Percentiles rank a stretch among this genome's conserved stretches.
Conservation (phyloP, 2,329 filamentous ascomycete species). For the Blumeriella jaapii region DNA sequence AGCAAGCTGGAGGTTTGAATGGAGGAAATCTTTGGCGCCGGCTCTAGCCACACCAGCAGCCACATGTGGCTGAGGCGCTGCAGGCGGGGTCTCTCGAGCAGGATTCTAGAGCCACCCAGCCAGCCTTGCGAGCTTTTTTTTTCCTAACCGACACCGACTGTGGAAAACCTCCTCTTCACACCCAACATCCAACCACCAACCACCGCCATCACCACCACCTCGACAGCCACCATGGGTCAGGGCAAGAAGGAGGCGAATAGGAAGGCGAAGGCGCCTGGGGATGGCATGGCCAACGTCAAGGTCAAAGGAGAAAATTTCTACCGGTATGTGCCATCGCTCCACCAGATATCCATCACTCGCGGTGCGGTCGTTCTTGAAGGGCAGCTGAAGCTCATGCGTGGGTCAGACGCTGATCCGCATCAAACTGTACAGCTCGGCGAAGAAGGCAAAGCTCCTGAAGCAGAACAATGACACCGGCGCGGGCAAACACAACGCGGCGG, state of each 20-base stretch:
- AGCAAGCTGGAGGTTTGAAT: no score
- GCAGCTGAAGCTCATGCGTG: not conserved
- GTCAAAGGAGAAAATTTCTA: constrained; percentile 99
- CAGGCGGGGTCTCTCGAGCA: not conserved
- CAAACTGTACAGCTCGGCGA: constrained; percentile 48
- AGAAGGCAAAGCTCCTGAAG: constrained; percentile 80
- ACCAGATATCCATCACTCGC: no score
- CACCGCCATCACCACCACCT: constrained; percentile 3
- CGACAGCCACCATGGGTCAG: constrained; percentile 56
- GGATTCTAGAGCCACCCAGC: constrained; percentile 1
- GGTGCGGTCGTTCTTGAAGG: not conserved
- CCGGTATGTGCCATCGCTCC: constrained; percentile 39
- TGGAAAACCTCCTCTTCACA: constrained; percentile 18
- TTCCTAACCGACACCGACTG: no score
- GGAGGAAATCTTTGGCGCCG: no score
- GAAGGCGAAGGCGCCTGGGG: constrained; percentile 66
- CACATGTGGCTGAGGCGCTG: constrained; percentile 5
- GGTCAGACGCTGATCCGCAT: not conserved
- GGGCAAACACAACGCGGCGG: constrained; percentile 61
- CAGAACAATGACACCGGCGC: constrained; percentile 84
- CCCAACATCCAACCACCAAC: constrained; percentile 1
- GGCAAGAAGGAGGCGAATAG: constrained; percentile 84
- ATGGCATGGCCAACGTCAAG: constrained; percentile 86
- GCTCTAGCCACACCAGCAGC: constrained; percentile 8
- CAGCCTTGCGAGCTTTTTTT: constrained; percentile 20